These are phyloP conservation scores for Ascochyta fabae DNA, from an alignment of 2,329 filamentous ascomycete genomes.

Conservation along the genomic window DNA sequence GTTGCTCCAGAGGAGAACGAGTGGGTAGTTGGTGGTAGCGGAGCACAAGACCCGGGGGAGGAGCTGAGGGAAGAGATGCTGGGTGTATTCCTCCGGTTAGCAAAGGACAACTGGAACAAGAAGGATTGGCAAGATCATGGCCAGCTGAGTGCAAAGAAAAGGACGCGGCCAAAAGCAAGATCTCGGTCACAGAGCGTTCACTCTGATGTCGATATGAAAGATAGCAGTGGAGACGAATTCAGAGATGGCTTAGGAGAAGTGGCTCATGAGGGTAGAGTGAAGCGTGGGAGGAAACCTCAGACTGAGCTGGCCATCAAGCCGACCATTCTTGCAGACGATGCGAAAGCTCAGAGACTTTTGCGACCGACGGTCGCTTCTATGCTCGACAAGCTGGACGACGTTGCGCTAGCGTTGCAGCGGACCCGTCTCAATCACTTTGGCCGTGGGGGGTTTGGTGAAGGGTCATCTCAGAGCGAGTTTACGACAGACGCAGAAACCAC, in stretches of 20 bases:
- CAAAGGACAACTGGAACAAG: conserved; percentile 66
- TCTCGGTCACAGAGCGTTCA: conserved; percentile 23
- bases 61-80: conserved; percentile 74
- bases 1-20: conserved; percentile 28
- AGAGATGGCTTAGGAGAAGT: not conserved
- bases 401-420: conserved; percentile 74
- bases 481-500: conserved; percentile 36
- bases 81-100: conserved; percentile 68
- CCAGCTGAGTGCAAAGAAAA: conserved; percentile 9
- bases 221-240: conserved; percentile 2
- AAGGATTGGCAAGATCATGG: conserved; percentile 47
- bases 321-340: conserved; percentile 72
- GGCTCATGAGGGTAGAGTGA: conserved; percentile 2
- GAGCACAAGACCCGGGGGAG: conserved; percentile 59
- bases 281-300: conserved; percentile 22
- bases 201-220: conserved; percentile 17
- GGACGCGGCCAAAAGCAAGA: conserved; percentile 5
- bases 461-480: conserved; percentile 39
- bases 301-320: conserved; percentile 47
- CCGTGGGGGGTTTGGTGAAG: conserved; percentile 30
- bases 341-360: conserved; percentile 68
- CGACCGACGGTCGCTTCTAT: conserved; percentile 74
- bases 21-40: conserved; percentile 59
- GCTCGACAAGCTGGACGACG: conserved; percentile 70
- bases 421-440: conserved; percentile 61